Base-by-base conservation (phyloP, 768 basidiomycete species). In the Phaeotremella fagi region DNA sequence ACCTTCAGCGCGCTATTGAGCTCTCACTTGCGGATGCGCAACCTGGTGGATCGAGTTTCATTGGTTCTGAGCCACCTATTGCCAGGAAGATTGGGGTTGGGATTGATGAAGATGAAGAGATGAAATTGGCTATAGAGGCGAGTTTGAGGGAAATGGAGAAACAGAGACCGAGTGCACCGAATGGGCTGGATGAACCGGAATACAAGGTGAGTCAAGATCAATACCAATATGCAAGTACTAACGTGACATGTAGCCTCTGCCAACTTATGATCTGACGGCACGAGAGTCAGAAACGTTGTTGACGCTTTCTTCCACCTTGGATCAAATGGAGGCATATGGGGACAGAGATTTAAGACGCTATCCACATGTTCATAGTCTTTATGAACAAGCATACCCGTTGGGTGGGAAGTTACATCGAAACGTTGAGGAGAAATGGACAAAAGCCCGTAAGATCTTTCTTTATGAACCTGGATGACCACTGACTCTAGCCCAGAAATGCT, bases 51-150 rank as follows among this genome's bases (percentile, higher is more conserved):
- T 78, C 71, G 48, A 72, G 75, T 80, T 82, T 53, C 78, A 81
- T 84, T 3, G 84, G 87, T 0, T 72, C 83, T 20, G 75, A 87
- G 54, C 82, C 64, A 77, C 78, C 42, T 75, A 71, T 50, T 80
- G 79, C 47, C 81, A 48, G 55, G 36, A 36, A 48, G 48, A 15
- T 80, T 23, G 53, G 52, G 0, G 37, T 42, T 1, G 76, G 73
- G 2, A 82, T 79, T 11, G 86, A 89, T 11, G 92, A 94, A 27
- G 87, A 94, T 2, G 87, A 87, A 11, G 91, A 98, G 53, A 78
- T 99, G 18, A 82, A 80, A 54, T 88, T 94, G 18, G 95, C 95
- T 0, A 99, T 99, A 46, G 90, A 97, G 69, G 95, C 95, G 0
- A 90, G 87, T 69, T 74, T 99, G 57, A 80, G 84, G n/a, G 95